phyloP scores from a whole-genome alignment of 2,329 filamentous ascomycete species.

The Trichoderma cornu-damae region DNA sequence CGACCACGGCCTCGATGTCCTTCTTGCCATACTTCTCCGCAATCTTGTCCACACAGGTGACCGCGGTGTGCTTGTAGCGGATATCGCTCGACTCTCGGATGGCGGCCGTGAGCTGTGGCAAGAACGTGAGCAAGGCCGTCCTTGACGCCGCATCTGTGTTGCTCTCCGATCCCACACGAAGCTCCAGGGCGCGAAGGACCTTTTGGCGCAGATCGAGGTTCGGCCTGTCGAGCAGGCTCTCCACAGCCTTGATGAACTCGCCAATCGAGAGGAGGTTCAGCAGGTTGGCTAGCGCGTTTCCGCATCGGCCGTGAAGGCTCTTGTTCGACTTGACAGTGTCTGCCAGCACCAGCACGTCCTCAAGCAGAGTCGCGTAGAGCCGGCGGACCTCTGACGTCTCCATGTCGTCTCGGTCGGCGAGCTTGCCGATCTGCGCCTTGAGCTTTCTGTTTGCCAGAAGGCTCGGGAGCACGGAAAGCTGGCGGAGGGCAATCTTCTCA shows the following conservation, averaged over 20 bases:
- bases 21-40: constrained; percentile 94
- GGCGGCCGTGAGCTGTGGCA: constrained; percentile 72
- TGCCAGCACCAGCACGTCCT: constrained; percentile 60
- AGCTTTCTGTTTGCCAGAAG: constrained; percentile 56
- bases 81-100: constrained; percentile 68
- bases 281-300: constrained; percentile 70
- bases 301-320: constrained; percentile 53
- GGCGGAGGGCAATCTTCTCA: constrained; percentile 47
- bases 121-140: constrained; percentile 67
- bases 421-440: constrained; percentile 49
- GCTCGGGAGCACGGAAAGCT: constrained; percentile 53
- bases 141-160: constrained; percentile 65
- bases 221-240: constrained; percentile 70
- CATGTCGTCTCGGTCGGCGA: constrained; percentile 60
- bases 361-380: constrained; percentile 63
- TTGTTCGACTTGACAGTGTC: constrained; percentile 57
- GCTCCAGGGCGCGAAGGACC: constrained; percentile 74
- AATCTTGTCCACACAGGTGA: constrained; percentile 88
- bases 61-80: constrained; percentile 75
- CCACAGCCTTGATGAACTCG: constrained; percentile 85
- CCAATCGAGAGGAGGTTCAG: constrained; percentile 78
- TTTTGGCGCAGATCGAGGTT: constrained; percentile 72
- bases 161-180: constrained; percentile 68
- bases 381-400: constrained; percentile 60
- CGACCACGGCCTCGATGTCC: constrained; percentile 69